Evolutionary conservation across 2,329 filamentous ascomycete genomes (phyloP), one percentile per base, ranked within the genome.

Genomic region (Mycogone perniciosa): DNA sequence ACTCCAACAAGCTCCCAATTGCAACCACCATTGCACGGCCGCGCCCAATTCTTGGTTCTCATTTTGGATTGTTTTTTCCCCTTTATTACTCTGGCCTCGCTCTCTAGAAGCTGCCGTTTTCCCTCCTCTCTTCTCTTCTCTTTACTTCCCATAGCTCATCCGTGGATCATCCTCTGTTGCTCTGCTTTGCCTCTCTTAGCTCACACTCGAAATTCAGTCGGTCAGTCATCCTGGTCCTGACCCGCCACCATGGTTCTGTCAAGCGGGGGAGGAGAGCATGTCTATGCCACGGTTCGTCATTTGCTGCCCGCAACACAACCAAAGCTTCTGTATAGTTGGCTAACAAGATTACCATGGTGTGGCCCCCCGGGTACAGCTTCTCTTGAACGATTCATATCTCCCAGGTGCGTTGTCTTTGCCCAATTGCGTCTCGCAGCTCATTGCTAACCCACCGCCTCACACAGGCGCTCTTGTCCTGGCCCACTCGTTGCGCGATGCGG

Each of bases 401-500:
- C 92, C 93, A 67, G 91, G 91, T 95, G 76, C 63, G 71, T 68
- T 26, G 26, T 29, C 10, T 31, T 34, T 40, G 11, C 31, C 29
- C 33, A 13, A 33, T 20, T 31, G 9, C n/a, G 6, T 26, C 30
- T 31, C 7, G 20, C 41, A 42, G 7, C 11, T 31, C 27, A 20
- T 37, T 20, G 13, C 39, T 54, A 46, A 56, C 39, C 20, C 20
- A 20, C 20, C 59, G 39, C 34, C 46, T 34, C 46, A 41, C 29
- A 30, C 59, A 95, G 92, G 93, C 68, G 92, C 91, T 54, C 82
- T 93, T 60, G 91, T 99, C 43, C 83, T 99, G 57, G 91, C 90
- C 55, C 91, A 97, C 74, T 97, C 93, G 33, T 76, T 99, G 51
- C 87, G 89, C 70, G 93, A 99, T 84, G 86, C 84, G 61, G 89